Evolutionary conservation across 108 stramenopile genomes (phyloP), one percentile per base, ranked within the genome.

Genomic region (Cylindrotheca closterium): DNA sequence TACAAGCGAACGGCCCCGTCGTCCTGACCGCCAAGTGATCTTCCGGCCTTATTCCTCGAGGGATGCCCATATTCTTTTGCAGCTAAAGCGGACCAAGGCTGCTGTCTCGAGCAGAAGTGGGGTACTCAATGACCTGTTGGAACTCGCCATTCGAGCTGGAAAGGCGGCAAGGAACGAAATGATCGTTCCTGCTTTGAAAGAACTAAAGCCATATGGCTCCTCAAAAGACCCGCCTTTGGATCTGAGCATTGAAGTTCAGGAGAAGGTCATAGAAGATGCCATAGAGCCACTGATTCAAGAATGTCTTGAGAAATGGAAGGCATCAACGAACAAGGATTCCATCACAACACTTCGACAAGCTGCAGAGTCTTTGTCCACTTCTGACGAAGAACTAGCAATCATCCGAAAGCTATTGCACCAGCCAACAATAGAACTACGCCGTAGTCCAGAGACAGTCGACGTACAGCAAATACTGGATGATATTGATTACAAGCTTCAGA

Each of bases 31-130:
- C 53, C 75, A 71, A 2, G 86, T 89, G 1, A 22, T 76, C 27
- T 92, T 92, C 58, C 80, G 85, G 47, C 91, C 91, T 0, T 92
- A 82, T 55, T 86, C 84, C 5, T 85, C 84, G 12, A 74, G 91
- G 30, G 91, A 92, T 71, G 87, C 91, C 12, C 91, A 88, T 62
- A 79, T 92, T 24, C 49, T 92, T 55, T 58, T 89, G 37, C 91
- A 92, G 59, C 59, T 92, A 51, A 92, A 92, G 52, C 79, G 88
- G 42, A 92, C 88, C 2, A 62, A 63, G 23, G 86, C 87, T 49
- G 62, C 80, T 5, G 54, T 68, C 32, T 56, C 7, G 17, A 30
- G 22, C 8, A 55, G 29, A 1, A 50, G 24, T n/a, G 48, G n/a
- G 47, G 27, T 31, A 0, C 7, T 61, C 30, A 46, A 60, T 47